A percentile compares a stretch with the other conserved stretches of the same genome.
phyloP scores from a whole-genome alignment of 2,329 filamentous ascomycete genomes.

The Fragosphaeria purpurea region DNA sequence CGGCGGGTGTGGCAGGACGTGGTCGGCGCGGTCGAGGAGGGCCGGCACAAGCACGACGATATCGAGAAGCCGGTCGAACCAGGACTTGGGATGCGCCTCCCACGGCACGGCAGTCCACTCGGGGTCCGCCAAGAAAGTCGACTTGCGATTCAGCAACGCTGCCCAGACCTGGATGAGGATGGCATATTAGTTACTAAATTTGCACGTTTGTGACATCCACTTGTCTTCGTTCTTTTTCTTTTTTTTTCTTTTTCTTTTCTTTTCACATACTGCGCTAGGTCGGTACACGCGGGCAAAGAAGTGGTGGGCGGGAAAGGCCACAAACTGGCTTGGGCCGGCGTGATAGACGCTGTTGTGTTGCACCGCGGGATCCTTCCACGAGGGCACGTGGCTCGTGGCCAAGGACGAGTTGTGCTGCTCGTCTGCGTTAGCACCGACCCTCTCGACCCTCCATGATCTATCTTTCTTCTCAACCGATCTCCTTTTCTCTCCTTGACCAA shows the following conservation, averaged over 20 bases:
- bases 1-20: slow-evolving; percentile 27
- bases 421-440: slow-evolving; percentile 1
- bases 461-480: neutral
- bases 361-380: slow-evolving; percentile 27
- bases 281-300: slow-evolving; percentile 48
- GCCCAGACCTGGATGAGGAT: slow-evolving; percentile 28
- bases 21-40: slow-evolving; percentile 36
- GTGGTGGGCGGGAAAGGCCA: slow-evolving; percentile 44
- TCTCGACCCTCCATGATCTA: neutral
- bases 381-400: slow-evolving; percentile 21
- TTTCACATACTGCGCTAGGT: slow-evolving; percentile 36
- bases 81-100: slow-evolving; percentile 39
- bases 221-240: neutral
- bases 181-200: neutral
- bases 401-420: slow-evolving; percentile 35
- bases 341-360: slow-evolving; percentile 28
- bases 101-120: slow-evolving; percentile 45
- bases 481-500: neutral
- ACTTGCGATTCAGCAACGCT: slow-evolving; percentile 38
- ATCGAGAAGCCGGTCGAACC: slow-evolving; percentile 43
- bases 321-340: slow-evolving; percentile 36
- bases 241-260: slow-evolving; percentile 17
- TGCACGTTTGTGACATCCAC: neutral
- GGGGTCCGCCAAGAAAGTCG: slow-evolving; percentile 39
- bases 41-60: slow-evolving; percentile 36